Base-by-base conservation (phyloP, 176 grass and related monocot genomes). In the Tillandsia leiboldiana region DNA sequence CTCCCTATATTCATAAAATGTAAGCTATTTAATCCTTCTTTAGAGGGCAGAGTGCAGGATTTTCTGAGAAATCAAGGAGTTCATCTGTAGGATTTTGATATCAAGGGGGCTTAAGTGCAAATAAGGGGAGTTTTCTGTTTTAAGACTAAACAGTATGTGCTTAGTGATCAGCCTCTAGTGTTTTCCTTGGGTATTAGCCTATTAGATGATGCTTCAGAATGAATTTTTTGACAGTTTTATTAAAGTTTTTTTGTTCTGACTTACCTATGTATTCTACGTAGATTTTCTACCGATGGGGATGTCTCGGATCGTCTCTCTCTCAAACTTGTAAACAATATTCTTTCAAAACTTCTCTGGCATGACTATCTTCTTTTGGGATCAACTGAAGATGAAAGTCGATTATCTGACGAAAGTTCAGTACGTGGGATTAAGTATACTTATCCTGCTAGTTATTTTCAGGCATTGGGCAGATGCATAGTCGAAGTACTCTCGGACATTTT, bases 401-500 rank as follows among this genome's bases (percentile, higher is more conserved):
- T 70, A 69, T 84, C 78, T 73, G 17, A 78, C 69, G 81, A 80
- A 61, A 91, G 70, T 47, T 68, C 73, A 24, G 50, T 67, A 22
- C 80, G 72, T 57, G 61, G 9, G 12, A 24, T 29, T 24, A 85
- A 56, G 53, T 23, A 2, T 48, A 78, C 63, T 64, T 71, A 72
- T 74, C 80, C 83, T 28, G 72, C 51, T 67, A 77, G 81, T 75
- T 92, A 92, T 92, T 65, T 90, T 80, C 72, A 90, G 70, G 84
- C 83, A 76, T 65, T 92, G 68, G 82, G 75, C 69, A 92, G 83
- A 83, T 85, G 79, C 61, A 81, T 97, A 1, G 73, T 90, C 59
- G 82, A 87, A 81, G 86, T 97, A 73, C 75, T 92, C 33, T 77
- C 86, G 72, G 79, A 53, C 22, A 77, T 97, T 67, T 84, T 80